These are phyloP conservation scores for Dothiorella sarmentorum DNA, from an alignment of 2,329 filamentous ascomycete species.

Conservation along the genomic window DNA sequence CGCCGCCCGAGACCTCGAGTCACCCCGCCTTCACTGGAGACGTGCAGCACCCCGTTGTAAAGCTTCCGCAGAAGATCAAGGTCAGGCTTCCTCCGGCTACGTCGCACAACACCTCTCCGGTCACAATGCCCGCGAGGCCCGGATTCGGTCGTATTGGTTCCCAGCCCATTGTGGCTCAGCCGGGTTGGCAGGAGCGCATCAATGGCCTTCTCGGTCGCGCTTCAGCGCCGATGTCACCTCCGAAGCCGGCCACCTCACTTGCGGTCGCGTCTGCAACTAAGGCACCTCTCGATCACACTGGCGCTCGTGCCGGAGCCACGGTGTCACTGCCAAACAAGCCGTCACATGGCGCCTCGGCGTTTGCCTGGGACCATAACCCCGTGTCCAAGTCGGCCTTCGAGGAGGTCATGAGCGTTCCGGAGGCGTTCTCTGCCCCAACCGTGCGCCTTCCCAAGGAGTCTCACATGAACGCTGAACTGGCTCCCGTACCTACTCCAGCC, in stretches of 20 bases:
- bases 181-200: constrained; percentile 75
- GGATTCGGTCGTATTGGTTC: constrained; percentile 30
- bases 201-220: constrained; percentile 59
- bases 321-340: constrained; percentile 15
- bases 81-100: constrained; percentile 73
- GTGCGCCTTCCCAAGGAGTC: constrained; percentile 10
- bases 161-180: constrained; percentile 37
- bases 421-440: constrained; percentile 14
- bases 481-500: neutral
- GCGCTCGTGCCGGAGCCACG: neutral
- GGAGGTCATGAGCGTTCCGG: constrained; percentile 16
- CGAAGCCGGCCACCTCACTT: constrained; percentile 1
- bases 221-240: constrained; percentile 3
- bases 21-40: constrained; percentile 73
- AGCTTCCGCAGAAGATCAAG: constrained; percentile 66
- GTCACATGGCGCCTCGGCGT: neutral
- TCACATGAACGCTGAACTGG: constrained; percentile 10
- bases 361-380: neutral
- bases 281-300: constrained; percentile 6
- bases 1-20: constrained; percentile 68
- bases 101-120: constrained; percentile 37
- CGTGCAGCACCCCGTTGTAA: constrained; percentile 62
- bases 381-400: constrained; percentile 13
- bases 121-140: constrained; percentile 37
- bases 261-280: constrained; percentile 12